Evolutionary conservation across 345 rosid species (phyloP), one percentile per base, ranked within the genome.

Genomic region (Bretschneidera sinensis): DNA sequence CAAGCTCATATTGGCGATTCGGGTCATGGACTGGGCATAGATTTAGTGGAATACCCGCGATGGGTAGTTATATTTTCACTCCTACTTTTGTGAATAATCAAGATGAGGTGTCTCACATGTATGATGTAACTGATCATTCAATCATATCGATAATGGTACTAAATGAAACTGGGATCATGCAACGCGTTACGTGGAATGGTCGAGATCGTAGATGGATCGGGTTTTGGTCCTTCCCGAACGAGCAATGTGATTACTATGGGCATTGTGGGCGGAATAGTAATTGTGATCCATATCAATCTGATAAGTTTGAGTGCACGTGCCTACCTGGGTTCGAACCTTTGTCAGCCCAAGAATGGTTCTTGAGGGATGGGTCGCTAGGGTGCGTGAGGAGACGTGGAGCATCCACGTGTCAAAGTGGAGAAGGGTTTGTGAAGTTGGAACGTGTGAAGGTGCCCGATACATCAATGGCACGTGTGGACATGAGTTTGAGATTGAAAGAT

Each of bases 31-130:
- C 81, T 6, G 88, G 89, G 7, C 60, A 48, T 16, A 75, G 84
- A 64, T 85, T 81, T 92, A 85, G 78, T 48, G 92, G 91, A 17
- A 78, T 90, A 18, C 97, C 91, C 2, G 79, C 68, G 54, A 83
- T 87, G 90, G 43, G 14, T 14, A 51, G 13, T 48, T 78, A 24
- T 51, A 83, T 80, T 39, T 81, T 66, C 23, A 72, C 67, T 28
- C 18, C 58, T 22, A 69, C 59, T 0, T 73, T 51, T 59, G 75
- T 79, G 31, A 65, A 48, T 16, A 71, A 43, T 19, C 52, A 24
- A 0, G 73, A 64, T 21, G 92, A 83, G 72, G 58, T 80, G 14
- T 76, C 57, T 8, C 16, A 62, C 19, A 17, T 34, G 4, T 81
- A 87, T 25, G 64, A 63, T 6, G 59, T 79, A 31, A 67, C 23